These are phyloP conservation scores for Adansonia gregorii DNA, from an alignment of 441 rosid species.

Conservation along the genomic window DNA sequence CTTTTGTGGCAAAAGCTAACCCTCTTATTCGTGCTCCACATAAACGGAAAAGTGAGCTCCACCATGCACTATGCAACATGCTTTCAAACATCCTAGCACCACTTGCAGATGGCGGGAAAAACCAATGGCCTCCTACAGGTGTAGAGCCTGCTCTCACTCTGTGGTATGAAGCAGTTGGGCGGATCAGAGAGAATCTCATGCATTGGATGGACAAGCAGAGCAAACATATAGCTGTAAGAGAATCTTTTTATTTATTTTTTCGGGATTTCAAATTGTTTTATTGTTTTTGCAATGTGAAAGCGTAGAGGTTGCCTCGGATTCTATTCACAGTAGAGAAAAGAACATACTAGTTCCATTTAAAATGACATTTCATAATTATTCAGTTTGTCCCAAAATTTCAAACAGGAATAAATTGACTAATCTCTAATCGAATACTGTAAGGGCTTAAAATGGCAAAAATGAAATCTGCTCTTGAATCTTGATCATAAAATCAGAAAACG, in stretches of 20 bases:
- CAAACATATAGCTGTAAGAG: slow-evolving; percentile 92
- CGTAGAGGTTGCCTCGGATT: too few relatives aligned
- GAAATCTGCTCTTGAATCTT: background rate
- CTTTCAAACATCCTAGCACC: slow-evolving; percentile 96
- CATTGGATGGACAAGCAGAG: slow-evolving; percentile 99
- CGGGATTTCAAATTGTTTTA: background rate
- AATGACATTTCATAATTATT: too few relatives aligned
- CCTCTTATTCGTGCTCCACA: slow-evolving; percentile 92
- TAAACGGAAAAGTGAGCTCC: slow-evolving; percentile 95
- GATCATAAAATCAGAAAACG: background rate
- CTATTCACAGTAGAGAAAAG: too few relatives aligned
- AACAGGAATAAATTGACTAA: background rate
- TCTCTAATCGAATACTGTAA: background rate
- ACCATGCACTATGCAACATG: slow-evolving; percentile 98
- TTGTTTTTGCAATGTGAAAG: background rate
- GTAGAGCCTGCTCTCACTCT: slow-evolving; percentile 92
- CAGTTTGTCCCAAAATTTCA: background rate
- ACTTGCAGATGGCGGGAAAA: slow-evolving; percentile 93
- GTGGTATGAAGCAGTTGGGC: slow-evolving; percentile 98
- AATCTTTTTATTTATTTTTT: slow-evolving; percentile 26
- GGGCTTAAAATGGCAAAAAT: background rate
- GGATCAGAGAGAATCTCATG: slow-evolving; percentile 82
- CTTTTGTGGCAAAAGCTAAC: slow-evolving; percentile 97
- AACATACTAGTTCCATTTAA: too few relatives aligned
- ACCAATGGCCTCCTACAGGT: slow-evolving; percentile 98